These are phyloP conservation scores for Trichoderma atroviride DNA, from an alignment of 2,329 filamentous ascomycete species.

Conservation along the genomic window DNA sequence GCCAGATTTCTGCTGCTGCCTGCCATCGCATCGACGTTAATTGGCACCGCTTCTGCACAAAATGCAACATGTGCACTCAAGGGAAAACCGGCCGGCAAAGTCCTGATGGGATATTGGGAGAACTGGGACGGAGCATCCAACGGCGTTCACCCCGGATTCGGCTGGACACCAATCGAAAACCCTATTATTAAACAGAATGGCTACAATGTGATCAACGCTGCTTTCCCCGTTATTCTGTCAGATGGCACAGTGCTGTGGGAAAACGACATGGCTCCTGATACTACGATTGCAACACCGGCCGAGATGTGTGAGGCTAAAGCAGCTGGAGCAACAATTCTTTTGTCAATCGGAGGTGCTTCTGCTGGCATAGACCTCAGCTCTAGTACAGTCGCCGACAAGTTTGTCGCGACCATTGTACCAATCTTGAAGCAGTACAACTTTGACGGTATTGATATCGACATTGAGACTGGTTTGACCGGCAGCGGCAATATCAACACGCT, in stretches of 20 bases:
- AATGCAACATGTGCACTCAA: constrained; percentile 37
- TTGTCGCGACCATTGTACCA: constrained; percentile 41
- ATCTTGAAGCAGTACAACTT: constrained; percentile 43
- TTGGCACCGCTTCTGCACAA: constrained; percentile 27
- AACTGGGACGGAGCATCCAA: constrained; percentile 42
- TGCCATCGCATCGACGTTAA: constrained; percentile 26
- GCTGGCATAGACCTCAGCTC: constrained; percentile 40
- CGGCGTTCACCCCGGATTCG: constrained; percentile 40
- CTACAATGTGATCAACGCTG: constrained; percentile 42
- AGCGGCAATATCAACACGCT: constrained; percentile 38
- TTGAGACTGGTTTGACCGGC: constrained; percentile 39
- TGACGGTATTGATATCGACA: constrained; percentile 43
- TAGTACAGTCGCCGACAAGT: constrained; percentile 39
- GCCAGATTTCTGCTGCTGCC: constrained; percentile 29
- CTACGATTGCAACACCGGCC: constrained; percentile 37
- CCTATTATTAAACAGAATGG: constrained; percentile 37
- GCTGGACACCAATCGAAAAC: constrained; percentile 40
- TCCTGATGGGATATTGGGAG: constrained; percentile 43
- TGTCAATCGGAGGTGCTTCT: constrained; percentile 42
- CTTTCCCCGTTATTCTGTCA: constrained; percentile 41
- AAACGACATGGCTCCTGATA: constrained; percentile 39
- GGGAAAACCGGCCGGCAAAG: constrained; percentile 39
- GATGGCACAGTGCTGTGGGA: constrained; percentile 41
- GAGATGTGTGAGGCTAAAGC: constrained; percentile 42
- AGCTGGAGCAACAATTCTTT: constrained; percentile 38